Base-by-base conservation (phyloP, 2,329 filamentous ascomycete species). In the Epichloe typhina region DNA sequence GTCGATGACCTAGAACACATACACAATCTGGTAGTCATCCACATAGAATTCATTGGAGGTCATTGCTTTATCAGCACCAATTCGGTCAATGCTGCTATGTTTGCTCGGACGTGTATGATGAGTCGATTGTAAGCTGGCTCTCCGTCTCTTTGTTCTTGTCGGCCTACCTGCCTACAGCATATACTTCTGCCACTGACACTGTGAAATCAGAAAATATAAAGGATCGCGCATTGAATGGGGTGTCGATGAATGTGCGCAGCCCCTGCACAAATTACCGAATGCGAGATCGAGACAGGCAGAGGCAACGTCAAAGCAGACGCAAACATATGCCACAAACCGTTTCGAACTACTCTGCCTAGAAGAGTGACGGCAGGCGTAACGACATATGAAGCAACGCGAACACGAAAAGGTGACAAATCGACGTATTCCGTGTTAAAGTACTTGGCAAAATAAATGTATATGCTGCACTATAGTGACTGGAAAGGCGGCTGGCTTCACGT, bases 1-100 rank as follows among this genome's bases (percentile, higher is more conserved):
- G 80, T 84, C 11, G 75, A 82, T 4, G 85, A 94, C 58, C 73
- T 93, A 38, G 83, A 89, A 23, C 88, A 94, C 62, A 91, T 94
- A 53, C 82, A 91, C 69, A 86, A 87, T 54, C 73, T 94, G 1
- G 71, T 83, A 21, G 76, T 94, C 11, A 72, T 93, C 59, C 76
- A 76, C 42, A 68, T 93, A 43, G 66, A 68, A 7, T 83, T 86
- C 63, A 65, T 67, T 3, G 69, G 73, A 17, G 72, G 73, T 4
- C 77, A 81, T 63, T 84, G 77, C 52, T 79, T 79, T 63, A 80
- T 94, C 56, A 82, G 78, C 50, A 87, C 83, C 7, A 94, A 90
- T 64, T 88, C 86, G 0, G 75, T 94, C 9, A 76, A 84, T 59
- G 83, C 84, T 54, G 84, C 87, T 11, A 74, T 88, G 49, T 87